Evolutionary conservation across 2,329 filamentous ascomycete species (phyloP).

Genomic region (Trichoderma hamatum): DNA sequence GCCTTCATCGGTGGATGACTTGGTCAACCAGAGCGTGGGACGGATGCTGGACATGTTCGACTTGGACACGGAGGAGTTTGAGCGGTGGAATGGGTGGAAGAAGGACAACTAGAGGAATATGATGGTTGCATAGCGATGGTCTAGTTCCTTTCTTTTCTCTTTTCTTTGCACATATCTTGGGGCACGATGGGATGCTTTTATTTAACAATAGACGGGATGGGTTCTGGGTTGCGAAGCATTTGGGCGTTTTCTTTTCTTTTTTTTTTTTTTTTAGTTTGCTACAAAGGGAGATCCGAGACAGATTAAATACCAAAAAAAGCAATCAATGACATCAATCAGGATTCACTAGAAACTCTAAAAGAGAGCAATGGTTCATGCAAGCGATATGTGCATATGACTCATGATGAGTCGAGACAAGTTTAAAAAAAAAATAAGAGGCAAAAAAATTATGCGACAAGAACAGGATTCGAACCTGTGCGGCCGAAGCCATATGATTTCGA

Average conservation of each 20-base stretch:
- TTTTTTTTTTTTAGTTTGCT: no score
- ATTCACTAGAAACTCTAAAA: background rate
- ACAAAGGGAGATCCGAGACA: background rate
- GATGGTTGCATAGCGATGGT: background rate
- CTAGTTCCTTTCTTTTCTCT: no score
- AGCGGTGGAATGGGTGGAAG: conserved; percentile 41
- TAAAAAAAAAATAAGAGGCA: conserved; percentile 4
- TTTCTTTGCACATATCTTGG: background rate
- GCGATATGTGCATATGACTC: no score
- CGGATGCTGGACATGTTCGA: conserved; percentile 51
- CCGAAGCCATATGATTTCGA: conserved; percentile 28
- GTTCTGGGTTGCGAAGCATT: background rate
- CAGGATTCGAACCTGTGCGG: conserved; percentile 28
- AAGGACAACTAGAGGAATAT: background rate
- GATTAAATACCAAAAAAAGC: background rate
- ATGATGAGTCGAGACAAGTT: no score
- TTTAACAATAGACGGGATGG: background rate
- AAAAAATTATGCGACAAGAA: conserved; percentile 25
- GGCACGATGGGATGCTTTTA: background rate
- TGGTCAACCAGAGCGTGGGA: conserved; percentile 50
- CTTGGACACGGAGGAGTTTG: conserved; percentile 45
- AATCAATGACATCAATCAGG: background rate
- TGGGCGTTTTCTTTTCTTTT: no score
- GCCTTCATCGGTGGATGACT: conserved; percentile 45
- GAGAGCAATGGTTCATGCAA: background rate